phyloP scores from a whole-genome alignment of 805 yeast species.

The Ogataea kodamae region DNA sequence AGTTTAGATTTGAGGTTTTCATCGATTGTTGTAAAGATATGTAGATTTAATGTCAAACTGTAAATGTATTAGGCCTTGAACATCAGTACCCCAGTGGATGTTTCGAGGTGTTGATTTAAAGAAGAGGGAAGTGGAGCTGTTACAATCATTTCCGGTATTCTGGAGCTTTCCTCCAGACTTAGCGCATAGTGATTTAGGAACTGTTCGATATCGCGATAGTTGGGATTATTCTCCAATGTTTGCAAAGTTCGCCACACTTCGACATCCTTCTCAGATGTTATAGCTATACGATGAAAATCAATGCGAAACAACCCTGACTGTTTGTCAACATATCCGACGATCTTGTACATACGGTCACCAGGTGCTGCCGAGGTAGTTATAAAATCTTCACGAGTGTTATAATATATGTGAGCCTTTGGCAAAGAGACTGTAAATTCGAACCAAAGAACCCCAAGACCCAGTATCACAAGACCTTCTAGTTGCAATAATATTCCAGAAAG shows the following conservation, averaged over 20 bases:
- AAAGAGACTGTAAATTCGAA: slow-evolving; percentile 5
- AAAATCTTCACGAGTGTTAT: slow-evolving; percentile 14
- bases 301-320: slow-evolving; percentile 8
- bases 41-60: too few relatives aligned
- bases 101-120: slow-evolving; percentile 16
- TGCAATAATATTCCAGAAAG: slow-evolving; percentile 12
- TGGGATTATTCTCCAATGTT: slow-evolving; percentile 7
- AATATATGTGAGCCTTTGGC: slow-evolving; percentile 13
- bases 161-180: slow-evolving; percentile 17
- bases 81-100: slow-evolving; percentile 20
- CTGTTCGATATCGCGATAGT: slow-evolving; percentile 14
- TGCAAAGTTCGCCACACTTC: slow-evolving; percentile 24
- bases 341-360: slow-evolving; percentile 11
- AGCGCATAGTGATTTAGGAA: slow-evolving; percentile 16
- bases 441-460: slow-evolving; percentile 17
- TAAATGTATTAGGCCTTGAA: slow-evolving; percentile 13
- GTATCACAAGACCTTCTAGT: slow-evolving; percentile 10
- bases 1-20: background rate
- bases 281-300: slow-evolving; percentile 17
- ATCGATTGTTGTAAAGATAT: background rate
- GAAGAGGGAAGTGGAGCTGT: slow-evolving; percentile 14
- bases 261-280: slow-evolving; percentile 7
- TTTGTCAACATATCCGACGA: slow-evolving; percentile 16
- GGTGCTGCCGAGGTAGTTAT: slow-evolving; percentile 5
- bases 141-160: slow-evolving; percentile 25